Percentiles rank a stretch among this genome's conserved stretches.
Evolutionary conservation across 208 protist species (phyloP).

Genomic region (Blastocrithidia nonstop): DNA sequence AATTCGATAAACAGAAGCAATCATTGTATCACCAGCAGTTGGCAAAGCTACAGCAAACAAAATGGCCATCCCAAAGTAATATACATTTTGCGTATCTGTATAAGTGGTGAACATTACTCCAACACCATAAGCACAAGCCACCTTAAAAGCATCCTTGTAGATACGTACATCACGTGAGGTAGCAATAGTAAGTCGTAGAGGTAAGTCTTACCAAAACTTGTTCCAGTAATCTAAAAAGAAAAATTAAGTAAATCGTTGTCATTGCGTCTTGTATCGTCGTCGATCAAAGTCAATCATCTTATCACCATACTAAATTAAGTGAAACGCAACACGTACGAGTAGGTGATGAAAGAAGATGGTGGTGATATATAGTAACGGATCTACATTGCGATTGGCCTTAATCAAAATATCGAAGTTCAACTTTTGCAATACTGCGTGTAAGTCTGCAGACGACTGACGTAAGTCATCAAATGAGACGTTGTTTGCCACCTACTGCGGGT

Average conservation of each 20-base stretch:
- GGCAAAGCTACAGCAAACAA: conserved; percentile 36
- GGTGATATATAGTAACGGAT: conserved; percentile 19
- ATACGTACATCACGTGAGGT: conserved; percentile 48
- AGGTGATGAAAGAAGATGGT: conserved; percentile 18
- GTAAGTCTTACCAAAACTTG: conserved; percentile 48
- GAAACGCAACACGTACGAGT: conserved; percentile 25
- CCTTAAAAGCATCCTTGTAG: conserved; percentile 45
- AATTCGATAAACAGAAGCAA: conserved; percentile 33
- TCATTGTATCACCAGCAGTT: conserved; percentile 39
- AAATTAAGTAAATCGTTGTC: conserved; percentile 26
- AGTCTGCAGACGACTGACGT: conserved; percentile 9
- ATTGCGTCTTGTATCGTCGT: conserved; percentile 21
- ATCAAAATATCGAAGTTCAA: conserved; percentile 25
- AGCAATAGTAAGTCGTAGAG: conserved; percentile 31
- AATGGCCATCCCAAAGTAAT: conserved; percentile 65
- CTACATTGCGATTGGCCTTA: conserved; percentile 7
- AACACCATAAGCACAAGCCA: conserved; percentile 34
- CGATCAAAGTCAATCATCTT: conserved; percentile 31
- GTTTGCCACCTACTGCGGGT: conserved; percentile 13
- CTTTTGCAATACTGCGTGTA: conserved; percentile 21
- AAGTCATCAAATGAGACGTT: conserved; percentile 30
- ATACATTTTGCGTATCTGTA: conserved; percentile 26
- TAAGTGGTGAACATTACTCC: conserved; percentile 31
- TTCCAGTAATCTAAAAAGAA: conserved; percentile 42
- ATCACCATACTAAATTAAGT: conserved; percentile 27